phyloP scores from a whole-genome alignment of 176 grass and related monocot genomes.

The Cocos nucifera region DNA sequence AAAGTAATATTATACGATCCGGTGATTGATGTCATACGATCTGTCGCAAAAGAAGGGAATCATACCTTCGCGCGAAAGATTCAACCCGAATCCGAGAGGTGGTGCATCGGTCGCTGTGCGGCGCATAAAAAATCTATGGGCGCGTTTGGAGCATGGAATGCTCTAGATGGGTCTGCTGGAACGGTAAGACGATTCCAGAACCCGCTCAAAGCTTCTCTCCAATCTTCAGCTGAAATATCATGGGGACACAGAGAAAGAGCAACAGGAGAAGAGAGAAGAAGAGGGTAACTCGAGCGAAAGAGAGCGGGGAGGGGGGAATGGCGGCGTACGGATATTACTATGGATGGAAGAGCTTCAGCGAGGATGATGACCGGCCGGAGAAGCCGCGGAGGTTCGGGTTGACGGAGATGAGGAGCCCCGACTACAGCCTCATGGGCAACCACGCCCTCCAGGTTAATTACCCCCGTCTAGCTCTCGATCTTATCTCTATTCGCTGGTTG shows the following conservation, averaged over 20 bases:
- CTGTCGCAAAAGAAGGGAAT: too few relatives aligned
- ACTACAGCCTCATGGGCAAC: conserved; percentile 53
- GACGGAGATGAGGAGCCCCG: conserved; percentile 84
- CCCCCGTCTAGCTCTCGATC: too few relatives aligned
- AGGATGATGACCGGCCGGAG: conserved; percentile 76
- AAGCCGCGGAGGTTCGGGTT: conserved; percentile 83
- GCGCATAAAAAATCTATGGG: too few relatives aligned
- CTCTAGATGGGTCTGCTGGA: too few relatives aligned
- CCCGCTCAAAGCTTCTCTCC: conserved; percentile 25
- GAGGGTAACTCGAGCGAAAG: neutral
- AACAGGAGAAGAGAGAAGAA: neutral
- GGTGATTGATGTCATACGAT: too few relatives aligned
- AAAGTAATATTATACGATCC: too few relatives aligned
- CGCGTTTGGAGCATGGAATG: too few relatives aligned
- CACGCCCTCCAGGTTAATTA: conserved; percentile 48
- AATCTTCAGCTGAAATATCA: neutral
- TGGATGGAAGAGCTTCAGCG: conserved; percentile 37
- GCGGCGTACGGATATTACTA: conserved; percentile 23
- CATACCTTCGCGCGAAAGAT: too few relatives aligned
- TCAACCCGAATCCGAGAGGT: too few relatives aligned
- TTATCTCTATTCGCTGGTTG: too few relatives aligned
- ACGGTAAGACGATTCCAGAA: conserved; percentile 17
- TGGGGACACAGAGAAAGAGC: neutral
- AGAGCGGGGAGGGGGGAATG: conserved; percentile 15
- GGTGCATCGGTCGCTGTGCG: too few relatives aligned